Base-by-base conservation (phyloP, 768 basidiomycete genomes). In the Psilocybe azurescens region DNA sequence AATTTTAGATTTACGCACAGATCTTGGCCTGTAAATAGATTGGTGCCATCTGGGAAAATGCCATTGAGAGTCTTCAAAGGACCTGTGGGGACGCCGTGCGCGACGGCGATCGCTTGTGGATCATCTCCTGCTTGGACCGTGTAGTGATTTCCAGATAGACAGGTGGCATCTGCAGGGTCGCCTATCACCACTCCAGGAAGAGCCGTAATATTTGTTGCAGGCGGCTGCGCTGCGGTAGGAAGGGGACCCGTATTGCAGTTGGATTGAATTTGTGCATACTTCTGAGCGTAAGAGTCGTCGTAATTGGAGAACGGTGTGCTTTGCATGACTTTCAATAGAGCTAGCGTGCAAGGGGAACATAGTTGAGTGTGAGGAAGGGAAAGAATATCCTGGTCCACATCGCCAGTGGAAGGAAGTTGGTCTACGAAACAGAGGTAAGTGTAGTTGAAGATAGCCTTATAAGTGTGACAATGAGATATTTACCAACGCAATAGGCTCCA, bases 101-200 rank as follows among this genome's bases (percentile, higher is more conserved):
- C 49, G 9, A 50, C 49, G 4, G 49, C 49, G 20, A 50, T 50
- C 9, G 18, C 11, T 28, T 50, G 49, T n/a, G 29, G 20, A 29
- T 50, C 18, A 14, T 50, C 49, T 10, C 49, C 49, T 11, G 49
- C 20, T 28, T 50, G 49, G 10, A 50, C 49, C 14, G 49, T 50
- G 24, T 50, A 50, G 10, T 50, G 49, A 20, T 50, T 50, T n/a
- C 49, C 49, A 50, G 49, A 50, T 18, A 50, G 49, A 29, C 49
- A 50, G 20, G 49, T 29, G 5, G 49, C 16, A 50, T 18, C 20
- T 3, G 49, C 49, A 5, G 49, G 49, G 24, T 50, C 20, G 49
- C 20, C 18, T 3, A 28, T 3, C 24, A 28, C 49, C 4, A 50
- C 49, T 24, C 49, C 49, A 11, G 49, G 49, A 50, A 50, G 49